These are phyloP conservation scores for Didymella sp. DNA, from an alignment of 2,329 filamentous ascomycete species.

Conservation along the genomic window DNA sequence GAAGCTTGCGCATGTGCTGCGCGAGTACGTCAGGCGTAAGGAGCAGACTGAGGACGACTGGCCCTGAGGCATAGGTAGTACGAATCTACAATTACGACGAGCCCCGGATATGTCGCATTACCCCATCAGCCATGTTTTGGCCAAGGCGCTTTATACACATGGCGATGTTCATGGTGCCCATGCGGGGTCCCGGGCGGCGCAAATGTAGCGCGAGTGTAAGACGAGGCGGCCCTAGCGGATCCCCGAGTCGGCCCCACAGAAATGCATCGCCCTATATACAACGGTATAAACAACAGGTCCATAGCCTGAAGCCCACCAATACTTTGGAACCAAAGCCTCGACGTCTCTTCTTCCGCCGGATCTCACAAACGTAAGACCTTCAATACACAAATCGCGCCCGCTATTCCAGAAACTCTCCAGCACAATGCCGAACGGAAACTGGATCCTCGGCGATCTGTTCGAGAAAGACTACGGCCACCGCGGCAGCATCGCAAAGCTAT, in stretches of 20 bases:
- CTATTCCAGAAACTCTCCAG: neutral
- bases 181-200: conserved; percentile 32
- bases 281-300: neutral
- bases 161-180: neutral
- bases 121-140: conserved; percentile 9
- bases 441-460: conserved; percentile 49
- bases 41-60: conserved; percentile 20
- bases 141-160: conserved; percentile 6
- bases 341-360: neutral
- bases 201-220: conserved; percentile 3
- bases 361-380: neutral
- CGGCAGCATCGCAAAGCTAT: conserved; percentile 43
- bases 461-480: conserved; percentile 47
- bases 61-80: no score
- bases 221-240: neutral
- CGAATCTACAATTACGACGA: no score
- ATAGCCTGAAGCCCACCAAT: neutral
- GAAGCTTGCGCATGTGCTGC: conserved; percentile 36
- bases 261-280: neutral
- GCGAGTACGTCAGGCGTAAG: conserved; percentile 31
- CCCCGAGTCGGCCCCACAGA: neutral
- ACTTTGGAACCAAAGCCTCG: neutral
- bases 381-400: neutral
- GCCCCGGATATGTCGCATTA: conserved; percentile 6
- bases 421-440: conserved; percentile 38